Base-by-base conservation (phyloP, 225 moss, liverwort and hornwort species). In the Bryoerythrophyllum caledonicum region DNA sequence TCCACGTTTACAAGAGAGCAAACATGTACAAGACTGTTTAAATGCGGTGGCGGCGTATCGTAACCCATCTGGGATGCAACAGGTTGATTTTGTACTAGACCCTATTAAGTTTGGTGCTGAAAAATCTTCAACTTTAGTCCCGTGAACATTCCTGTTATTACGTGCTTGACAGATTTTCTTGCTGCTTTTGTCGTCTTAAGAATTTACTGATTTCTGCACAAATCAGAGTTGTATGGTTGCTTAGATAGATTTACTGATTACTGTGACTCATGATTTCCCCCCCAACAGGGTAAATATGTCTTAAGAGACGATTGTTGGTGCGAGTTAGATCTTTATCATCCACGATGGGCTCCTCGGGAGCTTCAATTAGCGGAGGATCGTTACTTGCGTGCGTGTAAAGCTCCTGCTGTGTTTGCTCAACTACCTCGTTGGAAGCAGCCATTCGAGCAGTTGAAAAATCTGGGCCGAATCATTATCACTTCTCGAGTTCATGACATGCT, bases 261-360 rank as follows among this genome's bases (percentile, higher is more conserved):
- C 15, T 74, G 19, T 81, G 34, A 68, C 37, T 61, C 59, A 43
- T 58, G 59, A 57, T 82, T 54, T 40, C 26, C 48, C 32, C 49
- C 54, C n/a, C n/a, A n/a, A 74, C 89, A 96, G 96, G 96, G 96
- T 68, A 96, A 94, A 76, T 96, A 90, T 81, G 79, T 83, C 67
- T 81, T 96, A 63, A 86, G 84, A 59, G 87, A 92, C 46, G 92
- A 94, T 73, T 94, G 88, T 65, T 96, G 96, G 96, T 77, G 90
- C 77, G 96, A 96, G 67, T 81, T 96, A 77, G 96, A 96, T 75
- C 89, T 96, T 34, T 96, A 96, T 82, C 92, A 94, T 92, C 96
- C 92, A 53, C 90, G 96, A 63, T 94, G 96, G 96, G 92, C 67
- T 73, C 89, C 86, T 76, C 92, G 96, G 51, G 94, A 96, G 80